Base-by-base conservation (phyloP, 371 early-diverging fungal species). In the Gilbertella persicaria region DNA sequence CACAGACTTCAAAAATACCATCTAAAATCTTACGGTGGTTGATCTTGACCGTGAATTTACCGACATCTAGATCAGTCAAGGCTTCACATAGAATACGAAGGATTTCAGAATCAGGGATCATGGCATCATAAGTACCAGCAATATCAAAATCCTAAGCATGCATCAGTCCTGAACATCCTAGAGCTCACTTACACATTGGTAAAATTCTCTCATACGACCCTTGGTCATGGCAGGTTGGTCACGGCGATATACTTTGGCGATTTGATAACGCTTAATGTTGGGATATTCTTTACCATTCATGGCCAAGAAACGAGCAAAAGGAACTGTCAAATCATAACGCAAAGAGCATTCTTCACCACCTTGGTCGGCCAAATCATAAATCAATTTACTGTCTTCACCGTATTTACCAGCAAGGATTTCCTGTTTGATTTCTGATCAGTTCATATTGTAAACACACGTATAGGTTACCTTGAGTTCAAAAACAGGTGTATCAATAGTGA, bases 121-220 rank as follows among this genome's bases (percentile, higher is more conserved):
- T 99, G 2, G 91, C 65, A 43, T 96, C 95, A 64, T 94, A 95
- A 9, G 79, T 73, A 14, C 99, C 99, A 21, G 98, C 99, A 79
- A 99, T 93, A 73, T 99, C 99, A 62, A 96, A 99, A 85, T 99
- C 99, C 60, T 60, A 49, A 8, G 8, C 13, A 33, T 3, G 13
- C 33, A 12, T n/a, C n/a, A n/a, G n/a, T n/a, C n/a, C n/a, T n/a
- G n/a, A n/a, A n/a, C n/a, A n/a, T n/a, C n/a, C n/a, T n/a, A n/a
- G n/a, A n/a, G n/a, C n/a, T 2, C 17, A 13, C 12, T 42, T 75
- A 88, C 90, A 69, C 99, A 98, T 79, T 99, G 99, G 71, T 86
- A 93, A 67, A 99, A 99, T 78, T 99, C 99, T 66, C 99, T 84
- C 90, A 98, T 93, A 37, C 99, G 88, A 9, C 99, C 99, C 72